phyloP scores from a whole-genome alignment of 2,329 filamentous ascomycete genomes.

The Fusarium sp. region DNA sequence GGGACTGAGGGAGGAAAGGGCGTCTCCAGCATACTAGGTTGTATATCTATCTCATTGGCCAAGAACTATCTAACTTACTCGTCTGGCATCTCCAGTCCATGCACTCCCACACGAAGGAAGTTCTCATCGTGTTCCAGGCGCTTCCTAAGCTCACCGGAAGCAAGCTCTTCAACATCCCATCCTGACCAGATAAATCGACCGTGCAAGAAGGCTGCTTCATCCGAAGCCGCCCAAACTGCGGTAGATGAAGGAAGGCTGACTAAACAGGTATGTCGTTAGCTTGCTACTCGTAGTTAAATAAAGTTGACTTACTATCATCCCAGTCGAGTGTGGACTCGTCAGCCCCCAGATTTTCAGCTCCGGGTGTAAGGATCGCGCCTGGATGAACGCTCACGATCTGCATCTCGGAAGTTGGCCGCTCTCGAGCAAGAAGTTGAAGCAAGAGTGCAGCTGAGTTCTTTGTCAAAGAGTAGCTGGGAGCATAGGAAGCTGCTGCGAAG shows the following conservation, averaged over 20 bases:
- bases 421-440: constrained; percentile 3
- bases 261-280: neutral
- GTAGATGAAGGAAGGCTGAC: constrained; percentile 9
- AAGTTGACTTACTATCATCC: constrained; percentile 3
- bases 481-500: constrained; percentile 5
- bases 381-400: constrained; percentile 19
- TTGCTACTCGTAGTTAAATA: neutral
- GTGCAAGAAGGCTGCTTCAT: constrained; percentile 4
- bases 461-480: constrained; percentile 9
- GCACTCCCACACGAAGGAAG: constrained; percentile 5
- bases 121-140: constrained; percentile 1
- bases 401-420: neutral
- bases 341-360: neutral
- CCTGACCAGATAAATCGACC: constrained; percentile 9
- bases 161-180: constrained; percentile 15
- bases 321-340: constrained; percentile 1
- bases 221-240: constrained; percentile 9
- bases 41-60: neutral
- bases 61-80: neutral
- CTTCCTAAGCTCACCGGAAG: neutral
- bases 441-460: constrained; percentile 12
- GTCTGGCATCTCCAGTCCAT: neutral
- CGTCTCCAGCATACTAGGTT: neutral
- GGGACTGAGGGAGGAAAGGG: constrained; percentile 4
- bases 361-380: neutral